These are phyloP conservation scores for Psilocybe sp. DNA, from an alignment of 768 basidiomycete species.

Conservation along the genomic window DNA sequence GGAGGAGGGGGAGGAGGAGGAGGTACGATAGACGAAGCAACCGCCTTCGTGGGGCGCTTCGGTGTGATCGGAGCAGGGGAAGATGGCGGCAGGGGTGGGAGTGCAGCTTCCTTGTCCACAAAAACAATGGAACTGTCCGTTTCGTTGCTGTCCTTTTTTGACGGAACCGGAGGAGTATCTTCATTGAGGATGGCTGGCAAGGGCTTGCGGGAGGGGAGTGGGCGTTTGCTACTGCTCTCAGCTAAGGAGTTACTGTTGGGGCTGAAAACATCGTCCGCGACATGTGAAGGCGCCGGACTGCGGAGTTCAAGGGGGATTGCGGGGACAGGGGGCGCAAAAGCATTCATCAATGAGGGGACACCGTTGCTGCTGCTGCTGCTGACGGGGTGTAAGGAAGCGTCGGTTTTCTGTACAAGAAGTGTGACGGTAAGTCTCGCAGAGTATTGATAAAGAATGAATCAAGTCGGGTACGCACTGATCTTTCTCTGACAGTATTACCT, in stretches of 20 bases:
- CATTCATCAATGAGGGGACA: slow-evolving; percentile 34
- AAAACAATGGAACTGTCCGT: slow-evolving; percentile 56
- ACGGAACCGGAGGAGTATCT: slow-evolving; percentile 26
- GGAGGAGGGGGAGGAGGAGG: slow-evolving; percentile 13
- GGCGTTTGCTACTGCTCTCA: slow-evolving; percentile 22
- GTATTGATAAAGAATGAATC: slow-evolving; percentile 8
- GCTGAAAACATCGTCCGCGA: slow-evolving; percentile 51
- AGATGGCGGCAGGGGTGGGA: slow-evolving; percentile 29
- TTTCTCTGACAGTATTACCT: slow-evolving; percentile 56
- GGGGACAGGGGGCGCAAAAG: slow-evolving; percentile 50
- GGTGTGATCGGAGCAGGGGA: slow-evolving; percentile 26
- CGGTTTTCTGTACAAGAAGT: slow-evolving; percentile 46
- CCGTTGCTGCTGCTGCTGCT: slow-evolving; percentile 15
- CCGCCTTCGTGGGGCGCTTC: slow-evolving; percentile 57
- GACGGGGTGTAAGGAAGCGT: slow-evolving; percentile 33
- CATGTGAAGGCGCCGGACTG: slow-evolving; percentile 29
- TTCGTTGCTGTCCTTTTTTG: slow-evolving; percentile 33
- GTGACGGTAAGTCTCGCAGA: slow-evolving; percentile 10
- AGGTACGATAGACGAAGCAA: slow-evolving; percentile 30
- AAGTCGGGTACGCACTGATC: slow-evolving; percentile 47
- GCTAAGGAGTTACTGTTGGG: too few species aligned
- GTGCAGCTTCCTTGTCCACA: slow-evolving; percentile 41
- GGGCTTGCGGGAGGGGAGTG: slow-evolving; percentile 44
- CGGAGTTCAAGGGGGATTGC: slow-evolving; percentile 46
- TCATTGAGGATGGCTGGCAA: slow-evolving; percentile 52